phyloP scores from a whole-genome alignment of 495 filamentous ascomycete genomes.

The Cercophora scortea region DNA sequence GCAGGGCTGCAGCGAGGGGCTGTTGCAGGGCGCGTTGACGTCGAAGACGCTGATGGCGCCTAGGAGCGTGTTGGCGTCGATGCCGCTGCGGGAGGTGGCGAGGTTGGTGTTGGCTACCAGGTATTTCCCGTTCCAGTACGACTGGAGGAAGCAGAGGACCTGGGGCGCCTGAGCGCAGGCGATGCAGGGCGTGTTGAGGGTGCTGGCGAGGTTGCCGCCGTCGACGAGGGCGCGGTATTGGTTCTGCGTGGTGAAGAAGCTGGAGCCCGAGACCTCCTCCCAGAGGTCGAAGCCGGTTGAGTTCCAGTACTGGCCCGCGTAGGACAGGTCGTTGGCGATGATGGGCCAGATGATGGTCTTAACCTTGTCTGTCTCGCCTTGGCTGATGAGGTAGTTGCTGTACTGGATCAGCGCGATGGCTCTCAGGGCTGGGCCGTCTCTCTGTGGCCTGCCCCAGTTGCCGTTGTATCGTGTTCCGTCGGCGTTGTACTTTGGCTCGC shows the following conservation, averaged over 20 bases:
- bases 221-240: constrained; percentile 47
- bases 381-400: constrained; percentile 31
- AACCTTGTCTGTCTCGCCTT: constrained; percentile 31
- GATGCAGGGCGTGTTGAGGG: constrained; percentile 27
- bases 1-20: constrained; percentile 51
- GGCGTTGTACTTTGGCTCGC: constrained; percentile 45
- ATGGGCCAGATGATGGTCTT: constrained; percentile 48
- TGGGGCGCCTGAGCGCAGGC: constrained; percentile 46
- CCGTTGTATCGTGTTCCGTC: constrained; percentile 15
- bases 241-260: constrained; percentile 43
- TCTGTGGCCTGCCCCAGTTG: constrained; percentile 48
- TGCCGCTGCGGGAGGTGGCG: constrained; percentile 41
- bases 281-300: constrained; percentile 58
- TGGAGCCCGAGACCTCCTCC: constrained; percentile 57
- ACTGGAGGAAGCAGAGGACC: constrained; percentile 51
- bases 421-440: constrained; percentile 58
- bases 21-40: constrained; percentile 43
- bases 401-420: constrained; percentile 47
- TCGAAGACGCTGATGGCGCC: constrained; percentile 54
- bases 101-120: constrained; percentile 45
- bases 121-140: constrained; percentile 54
- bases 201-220: constrained; percentile 45
- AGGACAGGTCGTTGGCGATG: constrained; percentile 55
- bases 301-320: constrained; percentile 61
- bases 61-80: constrained; percentile 55